Conservation (phyloP, 2,329 filamentous ascomycete genomes). For the Fusarium kyushuense region DNA sequence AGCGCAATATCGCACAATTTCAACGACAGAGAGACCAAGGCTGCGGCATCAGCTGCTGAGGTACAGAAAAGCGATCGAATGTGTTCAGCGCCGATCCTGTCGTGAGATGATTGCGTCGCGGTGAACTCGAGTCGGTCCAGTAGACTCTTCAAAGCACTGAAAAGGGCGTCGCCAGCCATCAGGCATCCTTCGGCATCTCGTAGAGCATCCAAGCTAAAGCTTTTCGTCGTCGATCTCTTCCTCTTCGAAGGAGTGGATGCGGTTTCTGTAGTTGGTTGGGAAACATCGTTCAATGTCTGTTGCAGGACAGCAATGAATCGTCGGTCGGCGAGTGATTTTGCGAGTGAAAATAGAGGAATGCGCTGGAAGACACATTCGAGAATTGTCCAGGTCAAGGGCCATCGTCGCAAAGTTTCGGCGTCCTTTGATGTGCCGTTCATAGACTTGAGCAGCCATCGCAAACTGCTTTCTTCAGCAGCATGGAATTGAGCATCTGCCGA, state of each 20-base stretch:
- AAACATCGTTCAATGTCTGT: constrained; percentile 71
- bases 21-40: constrained; percentile 61
- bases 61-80: constrained; percentile 68
- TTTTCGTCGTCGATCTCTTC: constrained; percentile 57
- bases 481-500: constrained; percentile 59
- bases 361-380: constrained; percentile 70
- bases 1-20: constrained; percentile 58
- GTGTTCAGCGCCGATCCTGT: constrained; percentile 68
- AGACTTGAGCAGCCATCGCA: constrained; percentile 73
- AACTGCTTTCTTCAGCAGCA: constrained; percentile 67
- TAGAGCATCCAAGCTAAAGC: constrained; percentile 57
- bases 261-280: constrained; percentile 49
- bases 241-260: constrained; percentile 55
- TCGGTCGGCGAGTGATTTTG: constrained; percentile 77
- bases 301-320: constrained; percentile 75
- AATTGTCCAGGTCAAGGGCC: constrained; percentile 71
- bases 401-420: constrained; percentile 66
- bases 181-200: constrained; percentile 58
- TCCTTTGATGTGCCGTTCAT: constrained; percentile 63
- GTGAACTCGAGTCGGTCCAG: constrained; percentile 59
- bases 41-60: constrained; percentile 61
- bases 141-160: constrained; percentile 60
- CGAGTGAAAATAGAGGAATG: constrained; percentile 77
- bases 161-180: constrained; percentile 61
- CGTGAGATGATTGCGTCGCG: constrained; percentile 53